A percentile compares a stretch with the other conserved stretches of the same genome.
phyloP scores from a whole-genome alignment of 768 basidiomycete species.

The Psilocybe azurescens region DNA sequence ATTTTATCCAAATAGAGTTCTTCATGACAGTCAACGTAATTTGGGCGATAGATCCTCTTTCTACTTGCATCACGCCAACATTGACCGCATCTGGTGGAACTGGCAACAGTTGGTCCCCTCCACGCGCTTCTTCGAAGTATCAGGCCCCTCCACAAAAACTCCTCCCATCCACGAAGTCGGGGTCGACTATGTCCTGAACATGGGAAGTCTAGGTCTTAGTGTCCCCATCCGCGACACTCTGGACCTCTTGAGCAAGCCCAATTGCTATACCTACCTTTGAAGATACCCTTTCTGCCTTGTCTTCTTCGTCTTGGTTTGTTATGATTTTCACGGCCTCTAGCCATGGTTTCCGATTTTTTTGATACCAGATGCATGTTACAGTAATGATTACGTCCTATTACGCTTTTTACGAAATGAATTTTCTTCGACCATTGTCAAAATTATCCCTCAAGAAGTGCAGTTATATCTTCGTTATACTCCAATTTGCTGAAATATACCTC shows the following conservation, averaged over 20 bases:
- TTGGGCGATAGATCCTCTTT: constrained; percentile 41
- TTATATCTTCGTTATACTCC: too few relatives aligned
- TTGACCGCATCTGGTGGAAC: constrained; percentile 47
- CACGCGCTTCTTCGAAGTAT: constrained; percentile 36
- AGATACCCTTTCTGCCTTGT: background rate
- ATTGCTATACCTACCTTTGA: constrained; percentile 36
- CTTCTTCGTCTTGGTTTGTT: background rate
- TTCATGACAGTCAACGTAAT: background rate
- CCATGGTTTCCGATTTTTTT: background rate
- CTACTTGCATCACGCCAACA: constrained; percentile 43
- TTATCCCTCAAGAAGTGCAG: too few relatives aligned
- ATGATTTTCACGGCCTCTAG: background rate
- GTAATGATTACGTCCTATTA: background rate
- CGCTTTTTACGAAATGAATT: too few relatives aligned
- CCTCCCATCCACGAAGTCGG: constrained; percentile 38
- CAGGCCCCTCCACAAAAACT: constrained; percentile 32
- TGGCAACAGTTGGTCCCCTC: constrained; percentile 36
- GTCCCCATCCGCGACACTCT: constrained; percentile 36
- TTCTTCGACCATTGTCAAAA: too few relatives aligned
- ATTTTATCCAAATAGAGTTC: background rate
- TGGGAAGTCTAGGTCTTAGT: constrained; percentile 29
- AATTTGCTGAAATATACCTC: too few relatives aligned
- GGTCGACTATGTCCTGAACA: constrained; percentile 33
- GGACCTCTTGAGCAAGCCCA: constrained; percentile 30
- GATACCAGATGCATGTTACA: background rate